Evolutionary conservation across 1,139 yeast species (phyloP).

Genomic region (Sugiyamaella japonica): DNA sequence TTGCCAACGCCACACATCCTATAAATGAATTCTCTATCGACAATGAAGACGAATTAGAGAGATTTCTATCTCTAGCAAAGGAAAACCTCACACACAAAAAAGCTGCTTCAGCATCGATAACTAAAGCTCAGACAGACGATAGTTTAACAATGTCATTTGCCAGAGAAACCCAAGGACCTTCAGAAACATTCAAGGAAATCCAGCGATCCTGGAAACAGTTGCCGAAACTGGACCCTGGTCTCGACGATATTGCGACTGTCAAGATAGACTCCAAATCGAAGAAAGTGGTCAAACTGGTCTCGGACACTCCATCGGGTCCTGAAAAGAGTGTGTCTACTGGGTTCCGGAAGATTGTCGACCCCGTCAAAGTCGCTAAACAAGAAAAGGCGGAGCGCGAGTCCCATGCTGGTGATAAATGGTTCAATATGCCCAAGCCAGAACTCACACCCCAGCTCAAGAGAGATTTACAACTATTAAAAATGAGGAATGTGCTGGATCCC

Average conservation of each 20-base stretch:
- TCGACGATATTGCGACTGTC: constrained; percentile 10
- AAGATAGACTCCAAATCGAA: constrained; percentile 12
- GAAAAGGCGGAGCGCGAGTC: constrained; percentile 35
- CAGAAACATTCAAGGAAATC: constrained; percentile 22
- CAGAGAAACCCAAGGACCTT: constrained; percentile 12
- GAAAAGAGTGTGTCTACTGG: constrained; percentile 15
- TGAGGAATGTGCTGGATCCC: constrained; percentile 91
- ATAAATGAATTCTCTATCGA: constrained; percentile 3
- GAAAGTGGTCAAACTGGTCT: constrained; percentile 20
- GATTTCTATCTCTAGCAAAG: constrained; percentile 10
- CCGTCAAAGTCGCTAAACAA: constrained; percentile 42
- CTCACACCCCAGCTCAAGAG: constrained; percentile 71
- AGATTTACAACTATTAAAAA: constrained; percentile 74
- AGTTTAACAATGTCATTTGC: neutral
- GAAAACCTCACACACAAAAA: constrained; percentile 7
- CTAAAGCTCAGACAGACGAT: neutral
- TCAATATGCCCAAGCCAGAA: constrained; percentile 77
- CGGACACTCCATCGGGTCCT: neutral
- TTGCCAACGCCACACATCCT: neutral
- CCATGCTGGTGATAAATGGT: constrained; percentile 69
- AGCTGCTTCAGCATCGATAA: neutral
- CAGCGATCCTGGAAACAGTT: constrained; percentile 26
- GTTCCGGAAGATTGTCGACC: constrained; percentile 50
- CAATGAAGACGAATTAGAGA: constrained; percentile 10
- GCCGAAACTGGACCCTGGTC: constrained; percentile 32